Evolutionary conservation across 2,329 filamentous ascomycete species (phyloP).

Genomic region (Xylaria digitata): DNA sequence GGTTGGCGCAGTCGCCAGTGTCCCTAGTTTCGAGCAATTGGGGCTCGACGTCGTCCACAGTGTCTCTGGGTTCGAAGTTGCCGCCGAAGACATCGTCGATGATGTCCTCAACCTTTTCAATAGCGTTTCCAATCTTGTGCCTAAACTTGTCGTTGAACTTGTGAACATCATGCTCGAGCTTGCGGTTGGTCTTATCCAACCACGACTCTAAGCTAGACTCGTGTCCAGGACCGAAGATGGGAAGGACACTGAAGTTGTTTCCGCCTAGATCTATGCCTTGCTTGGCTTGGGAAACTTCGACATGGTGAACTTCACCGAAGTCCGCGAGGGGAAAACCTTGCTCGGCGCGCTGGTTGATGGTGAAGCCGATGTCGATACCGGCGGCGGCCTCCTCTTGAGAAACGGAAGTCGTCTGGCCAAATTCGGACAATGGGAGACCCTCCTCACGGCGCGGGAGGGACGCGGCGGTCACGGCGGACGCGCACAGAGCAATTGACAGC

Average conservation of each 20-base stretch:
- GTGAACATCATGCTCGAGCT: background rate
- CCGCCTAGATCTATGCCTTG: slow-evolving; percentile 41
- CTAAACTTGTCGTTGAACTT: background rate
- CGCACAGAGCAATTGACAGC: slow-evolving; percentile 43
- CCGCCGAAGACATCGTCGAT: slow-evolving; percentile 21
- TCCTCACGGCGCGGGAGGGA: slow-evolving; percentile 39
- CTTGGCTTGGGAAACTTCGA: slow-evolving; percentile 39
- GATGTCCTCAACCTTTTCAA: slow-evolving; percentile 12
- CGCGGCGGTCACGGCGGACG: slow-evolving; percentile 44
- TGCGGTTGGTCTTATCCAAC: slow-evolving; percentile 21
- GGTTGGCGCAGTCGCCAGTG: slow-evolving; percentile 44
- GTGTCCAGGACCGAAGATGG: slow-evolving; percentile 42
- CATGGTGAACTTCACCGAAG: slow-evolving; percentile 43
- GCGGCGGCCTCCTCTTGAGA: slow-evolving; percentile 34
- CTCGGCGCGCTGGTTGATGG: slow-evolving; percentile 20
- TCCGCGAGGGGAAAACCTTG: slow-evolving; percentile 39
- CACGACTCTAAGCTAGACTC: slow-evolving; percentile 29
- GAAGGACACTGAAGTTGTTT: slow-evolving; percentile 45
- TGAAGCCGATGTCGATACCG: slow-evolving; percentile 28
- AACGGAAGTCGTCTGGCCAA: slow-evolving; percentile 34
- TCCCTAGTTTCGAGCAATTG: slow-evolving; percentile 10
- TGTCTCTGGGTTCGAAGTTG: background rate
- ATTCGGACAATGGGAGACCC: slow-evolving; percentile 35
- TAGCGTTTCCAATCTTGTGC: slow-evolving; percentile 12
- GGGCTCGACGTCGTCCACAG: too few relatives aligned